phyloP scores from a whole-genome alignment of 2,329 filamentous ascomycete species.

The Aspergillus vadensis region DNA sequence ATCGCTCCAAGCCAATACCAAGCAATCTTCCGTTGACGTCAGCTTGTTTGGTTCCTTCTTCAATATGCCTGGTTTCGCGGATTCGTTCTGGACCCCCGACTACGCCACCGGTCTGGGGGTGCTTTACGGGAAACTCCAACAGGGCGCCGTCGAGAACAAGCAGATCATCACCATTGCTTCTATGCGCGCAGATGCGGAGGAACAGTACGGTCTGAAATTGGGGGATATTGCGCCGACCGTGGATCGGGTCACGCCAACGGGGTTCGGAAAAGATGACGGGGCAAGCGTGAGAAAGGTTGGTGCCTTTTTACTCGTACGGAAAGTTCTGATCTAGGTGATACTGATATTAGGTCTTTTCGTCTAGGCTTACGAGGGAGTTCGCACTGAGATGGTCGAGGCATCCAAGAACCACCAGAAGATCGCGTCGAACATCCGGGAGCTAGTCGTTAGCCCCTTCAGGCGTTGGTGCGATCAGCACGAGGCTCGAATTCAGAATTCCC shows the following conservation, averaged over 20 bases:
- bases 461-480: constrained; percentile 97
- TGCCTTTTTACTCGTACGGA: constrained; percentile 2
- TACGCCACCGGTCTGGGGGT: constrained; percentile 95
- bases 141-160: constrained; percentile 92
- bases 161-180: constrained; percentile 89
- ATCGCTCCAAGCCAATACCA: background rate
- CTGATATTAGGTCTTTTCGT: constrained; percentile 1
- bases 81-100: constrained; percentile 97
- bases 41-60: constrained; percentile 15
- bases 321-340: background rate
- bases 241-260: constrained; percentile 73
- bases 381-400: constrained; percentile 88
- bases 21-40: background rate
- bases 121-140: constrained; percentile 93
- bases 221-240: constrained; percentile 78
- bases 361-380: constrained; percentile 91
- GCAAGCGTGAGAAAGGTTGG: constrained; percentile 90
- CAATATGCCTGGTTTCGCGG: constrained; percentile 84
- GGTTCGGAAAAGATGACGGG: constrained; percentile 89
- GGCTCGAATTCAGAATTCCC: constrained; percentile 83
- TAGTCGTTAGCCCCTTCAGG: constrained; percentile 91
- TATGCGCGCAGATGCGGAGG: constrained; percentile 94
- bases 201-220: constrained; percentile 78
- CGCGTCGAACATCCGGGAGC: constrained; percentile 90
- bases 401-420: constrained; percentile 92